Base-by-base conservation (phyloP, 331 rosid species). In the Spiraea crenata region DNA sequence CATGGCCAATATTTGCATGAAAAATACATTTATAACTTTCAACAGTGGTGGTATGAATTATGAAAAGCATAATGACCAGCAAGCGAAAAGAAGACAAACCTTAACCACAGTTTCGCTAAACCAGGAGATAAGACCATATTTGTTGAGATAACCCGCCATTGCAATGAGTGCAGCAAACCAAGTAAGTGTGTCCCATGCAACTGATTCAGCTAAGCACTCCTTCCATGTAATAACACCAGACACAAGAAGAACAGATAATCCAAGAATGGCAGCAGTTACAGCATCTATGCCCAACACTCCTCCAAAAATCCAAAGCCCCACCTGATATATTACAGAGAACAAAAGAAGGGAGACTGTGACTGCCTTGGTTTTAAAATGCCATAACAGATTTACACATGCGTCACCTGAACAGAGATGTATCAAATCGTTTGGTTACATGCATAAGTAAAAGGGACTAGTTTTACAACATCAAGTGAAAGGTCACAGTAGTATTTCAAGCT, bases 141-240 rank as follows among this genome's bases (percentile, higher is more conserved):
- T 95, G 86, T 95, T 95, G 83, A 95, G 91, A 82, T 95, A 91
- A 60, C 97, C 97, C 48, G 97, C 99, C 99, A 95, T 95, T 63
- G 99, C 96, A 78, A 95, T 95, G 74, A 95, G 97, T 40, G 99
- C 99, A 77, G 99, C 99, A 81, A 95, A 95, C 97, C 97, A 95
- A 2, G 96, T 95, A 70, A 95, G 90, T 39, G 99, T 91, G 69
- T 95, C 97, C 99, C 99, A 95, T 67, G 99, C 99, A 82, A 95
- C 99, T 57, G 96, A 76, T 76, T 95, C 99, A 65, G 80, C 90
- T 72, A 95, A 86, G 85, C 99, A 95, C 85, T 95, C 99, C 78
- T 95, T 95, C 99, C 99, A 95, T 60, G 99, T 91, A 66, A 91
- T 92, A 56, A 95, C 97, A 48, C 99, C 97, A 0, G 92, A 82